phyloP scores from a whole-genome alignment of 768 basidiomycete species.

The Auricularia cornea region DNA sequence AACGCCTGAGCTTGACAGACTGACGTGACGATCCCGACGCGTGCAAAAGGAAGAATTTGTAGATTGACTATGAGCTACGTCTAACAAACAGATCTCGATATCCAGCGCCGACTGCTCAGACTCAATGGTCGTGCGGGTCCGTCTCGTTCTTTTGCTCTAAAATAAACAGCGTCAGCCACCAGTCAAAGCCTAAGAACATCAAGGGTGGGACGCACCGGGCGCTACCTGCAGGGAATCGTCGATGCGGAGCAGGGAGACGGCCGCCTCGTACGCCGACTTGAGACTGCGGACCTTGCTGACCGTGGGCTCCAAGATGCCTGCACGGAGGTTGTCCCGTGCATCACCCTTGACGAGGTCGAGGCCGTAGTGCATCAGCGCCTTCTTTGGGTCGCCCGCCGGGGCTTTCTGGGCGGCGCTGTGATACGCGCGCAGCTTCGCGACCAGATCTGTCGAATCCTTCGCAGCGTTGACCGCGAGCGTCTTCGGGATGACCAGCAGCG shows the following conservation, averaged over 20 bases:
- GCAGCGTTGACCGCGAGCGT: conserved; percentile 96
- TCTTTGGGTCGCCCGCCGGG: conserved; percentile 83
- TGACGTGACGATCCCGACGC: too few relatives aligned
- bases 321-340: conserved; percentile 88
- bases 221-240: conserved; percentile 93
- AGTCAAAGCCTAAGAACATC: not conserved
- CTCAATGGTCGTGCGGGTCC: conserved; percentile 69
- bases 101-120: not conserved
- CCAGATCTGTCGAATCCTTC: conserved; percentile 95
- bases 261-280: conserved; percentile 95
- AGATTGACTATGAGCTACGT: not conserved
- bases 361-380: conserved; percentile 83
- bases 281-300: conserved; percentile 95
- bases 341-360: conserved; percentile 92
- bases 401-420: conserved; percentile 96
- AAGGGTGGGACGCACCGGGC: conserved; percentile 52
- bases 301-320: conserved; percentile 93
- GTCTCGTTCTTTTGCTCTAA: conserved; percentile 64
- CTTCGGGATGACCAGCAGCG: conserved; percentile 92
- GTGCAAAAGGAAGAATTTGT: too few relatives aligned
- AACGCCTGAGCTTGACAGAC: too few relatives aligned
- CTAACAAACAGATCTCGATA: not conserved
- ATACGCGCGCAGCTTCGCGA: conserved; percentile 93
- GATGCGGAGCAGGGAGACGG: conserved; percentile 88
- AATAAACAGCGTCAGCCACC: conserved; percentile 6